Percentiles rank a stretch among this genome's conserved stretches.
phyloP scores from a whole-genome alignment of 2,329 filamentous ascomycete genomes.

The Berkeleyomyces basicola region DNA sequence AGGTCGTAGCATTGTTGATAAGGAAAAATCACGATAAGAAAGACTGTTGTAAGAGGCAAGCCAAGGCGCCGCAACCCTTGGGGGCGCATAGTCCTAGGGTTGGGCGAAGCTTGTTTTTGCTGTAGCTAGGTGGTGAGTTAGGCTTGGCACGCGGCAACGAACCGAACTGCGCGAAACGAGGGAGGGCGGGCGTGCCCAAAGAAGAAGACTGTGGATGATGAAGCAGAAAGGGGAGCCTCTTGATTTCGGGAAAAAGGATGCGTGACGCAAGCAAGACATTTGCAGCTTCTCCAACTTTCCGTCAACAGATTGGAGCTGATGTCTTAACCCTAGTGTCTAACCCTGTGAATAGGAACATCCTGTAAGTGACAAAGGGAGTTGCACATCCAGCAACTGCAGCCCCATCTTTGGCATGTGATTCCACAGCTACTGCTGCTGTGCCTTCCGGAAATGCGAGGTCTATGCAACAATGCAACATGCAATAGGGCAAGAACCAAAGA shows the following conservation, averaged over 20 bases:
- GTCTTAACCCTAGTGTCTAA: no score
- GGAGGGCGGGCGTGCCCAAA: background rate
- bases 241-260: background rate
- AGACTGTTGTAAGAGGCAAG: background rate
- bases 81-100: background rate
- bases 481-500: no score
- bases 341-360: no score
- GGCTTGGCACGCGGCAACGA: background rate
- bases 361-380: no score
- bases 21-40: constrained; percentile 5
- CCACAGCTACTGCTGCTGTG: no score
- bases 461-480: no score
- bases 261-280: background rate
- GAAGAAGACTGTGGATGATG: background rate
- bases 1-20: background rate
- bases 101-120: background rate
- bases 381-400: no score
- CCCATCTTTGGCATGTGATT: no score
- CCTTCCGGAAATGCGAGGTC: no score
- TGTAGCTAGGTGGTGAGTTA: background rate
- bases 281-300: background rate
- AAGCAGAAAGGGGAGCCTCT: background rate
- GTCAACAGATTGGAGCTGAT: background rate
- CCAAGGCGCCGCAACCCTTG: background rate
- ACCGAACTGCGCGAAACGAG: background rate